Conservation (phyloP, 352 stramenopile genomes). For the Phytophthora cajani region DNA sequence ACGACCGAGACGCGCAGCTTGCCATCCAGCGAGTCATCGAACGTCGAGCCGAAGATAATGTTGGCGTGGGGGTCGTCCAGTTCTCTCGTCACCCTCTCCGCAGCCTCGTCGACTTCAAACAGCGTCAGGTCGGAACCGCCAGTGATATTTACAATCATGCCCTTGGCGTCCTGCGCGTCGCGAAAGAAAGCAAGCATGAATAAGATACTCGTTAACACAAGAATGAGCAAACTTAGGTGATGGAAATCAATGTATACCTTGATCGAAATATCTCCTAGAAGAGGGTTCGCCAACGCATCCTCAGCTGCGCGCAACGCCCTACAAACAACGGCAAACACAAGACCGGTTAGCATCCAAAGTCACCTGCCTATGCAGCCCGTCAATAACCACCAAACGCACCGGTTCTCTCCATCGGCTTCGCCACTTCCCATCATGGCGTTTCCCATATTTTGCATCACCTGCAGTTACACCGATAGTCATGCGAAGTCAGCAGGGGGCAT, state of each 20-base stretch:
- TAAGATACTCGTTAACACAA: slow-evolving; percentile 3
- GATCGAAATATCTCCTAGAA: slow-evolving; percentile 91
- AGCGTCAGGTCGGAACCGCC: slow-evolving; percentile 94
- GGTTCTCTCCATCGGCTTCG: slow-evolving; percentile 91
- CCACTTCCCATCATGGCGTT: slow-evolving; percentile 93
- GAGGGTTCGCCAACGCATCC: slow-evolving; percentile 84
- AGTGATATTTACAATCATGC: slow-evolving; percentile 96
- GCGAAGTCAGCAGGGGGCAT: background rate
- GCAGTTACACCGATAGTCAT: slow-evolving; percentile 4
- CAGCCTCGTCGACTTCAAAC: slow-evolving; percentile 91
- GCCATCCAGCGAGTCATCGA: slow-evolving; percentile 80
- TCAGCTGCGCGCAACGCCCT: slow-evolving; percentile 86
- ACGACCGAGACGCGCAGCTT: slow-evolving; percentile 89
- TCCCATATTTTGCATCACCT: slow-evolving; percentile 90
- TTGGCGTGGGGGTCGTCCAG: slow-evolving; percentile 89
- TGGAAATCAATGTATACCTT: slow-evolving; percentile 43
- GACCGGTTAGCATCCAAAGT: slow-evolving; percentile 12
- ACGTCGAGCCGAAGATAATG: slow-evolving; percentile 91
- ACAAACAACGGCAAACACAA: slow-evolving; percentile 12
- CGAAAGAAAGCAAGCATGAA: background rate
- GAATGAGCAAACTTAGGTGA: slow-evolving; percentile 1
- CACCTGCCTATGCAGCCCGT: background rate
- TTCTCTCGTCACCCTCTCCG: slow-evolving; percentile 86
- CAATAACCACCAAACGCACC: slow-evolving; percentile 34
- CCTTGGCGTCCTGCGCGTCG: slow-evolving; percentile 81